phyloP scores from a whole-genome alignment of 257 asterid species.

The Euphrasia confusa region DNA sequence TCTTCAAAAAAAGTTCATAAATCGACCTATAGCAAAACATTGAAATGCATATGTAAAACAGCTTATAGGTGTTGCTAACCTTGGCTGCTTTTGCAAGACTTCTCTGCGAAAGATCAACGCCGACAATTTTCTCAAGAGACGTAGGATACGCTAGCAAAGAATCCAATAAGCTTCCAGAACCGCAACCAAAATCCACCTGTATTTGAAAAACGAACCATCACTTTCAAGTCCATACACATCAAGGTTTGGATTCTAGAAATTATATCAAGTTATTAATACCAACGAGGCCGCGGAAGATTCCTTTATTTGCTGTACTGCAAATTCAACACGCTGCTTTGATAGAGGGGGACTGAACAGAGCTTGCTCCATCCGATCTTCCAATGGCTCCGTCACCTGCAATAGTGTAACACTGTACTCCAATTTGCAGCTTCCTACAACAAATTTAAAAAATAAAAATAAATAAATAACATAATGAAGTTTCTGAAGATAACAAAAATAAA shows the following conservation, averaged over 20 bases:
- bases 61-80: constrained; percentile 39
- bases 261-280: constrained; percentile 39
- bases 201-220: constrained; percentile 17
- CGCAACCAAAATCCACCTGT: constrained; percentile 98
- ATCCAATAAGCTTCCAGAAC: constrained; percentile 92
- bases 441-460: background rate
- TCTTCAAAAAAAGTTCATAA: background rate
- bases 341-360: constrained; percentile 84
- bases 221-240: constrained; percentile 13
- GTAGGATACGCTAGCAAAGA: constrained; percentile 72
- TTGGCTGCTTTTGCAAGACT: constrained; percentile 89
- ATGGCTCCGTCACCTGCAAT: constrained; percentile 64
- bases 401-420: constrained; percentile 65
- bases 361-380: constrained; percentile 96
- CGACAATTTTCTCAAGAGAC: constrained; percentile 73
- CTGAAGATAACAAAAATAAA: too few species aligned
- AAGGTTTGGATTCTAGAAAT: constrained; percentile 8
- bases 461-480: background rate
- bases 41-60: background rate
- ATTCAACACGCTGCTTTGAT: constrained; percentile 93
- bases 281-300: constrained; percentile 64
- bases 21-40: background rate
- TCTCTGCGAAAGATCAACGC: constrained; percentile 74
- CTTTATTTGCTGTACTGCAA: constrained; percentile 67
- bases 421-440: constrained; percentile 49